A percentile compares a stretch with the other conserved stretches of the same genome.
Conservation (phyloP, 306 rosid genomes). For the Citrullus amarus region DNA sequence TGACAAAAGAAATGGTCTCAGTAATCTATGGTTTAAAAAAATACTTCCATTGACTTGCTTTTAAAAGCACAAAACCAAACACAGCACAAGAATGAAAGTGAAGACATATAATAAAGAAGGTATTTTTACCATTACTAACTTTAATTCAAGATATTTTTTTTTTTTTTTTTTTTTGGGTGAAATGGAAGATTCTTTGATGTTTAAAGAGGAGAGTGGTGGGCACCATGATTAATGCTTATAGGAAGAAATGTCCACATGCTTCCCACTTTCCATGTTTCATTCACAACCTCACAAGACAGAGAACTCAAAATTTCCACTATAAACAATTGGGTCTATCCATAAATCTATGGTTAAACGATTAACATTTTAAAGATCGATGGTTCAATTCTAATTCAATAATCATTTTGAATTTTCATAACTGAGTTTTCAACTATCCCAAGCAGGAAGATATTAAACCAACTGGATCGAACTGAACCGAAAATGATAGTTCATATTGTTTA, state of each 20-base stretch:
- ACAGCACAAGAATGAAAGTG: background rate
- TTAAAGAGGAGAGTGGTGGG: background rate
- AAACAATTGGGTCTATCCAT: background rate
- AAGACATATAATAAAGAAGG: too few species aligned
- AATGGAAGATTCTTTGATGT: background rate
- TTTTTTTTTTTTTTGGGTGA: background rate
- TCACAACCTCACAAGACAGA: background rate
- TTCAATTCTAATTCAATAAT: too few species aligned
- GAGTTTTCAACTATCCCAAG: too few species aligned
- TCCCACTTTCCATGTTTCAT: background rate
- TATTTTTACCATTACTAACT: background rate
- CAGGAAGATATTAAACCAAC: background rate
- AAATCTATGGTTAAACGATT: too few species aligned
- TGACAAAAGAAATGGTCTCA: background rate
- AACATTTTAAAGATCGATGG: too few species aligned
- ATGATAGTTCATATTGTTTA: background rate
- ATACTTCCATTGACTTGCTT: background rate
- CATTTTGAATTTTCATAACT: too few species aligned
- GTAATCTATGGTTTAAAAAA: background rate
- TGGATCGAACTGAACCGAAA: background rate
- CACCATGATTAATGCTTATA: background rate
- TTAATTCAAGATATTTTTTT: background rate
- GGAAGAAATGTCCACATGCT: conserved; percentile 2
- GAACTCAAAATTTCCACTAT: background rate
- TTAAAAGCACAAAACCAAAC: background rate